Evolutionary conservation across 768 basidiomycete species (phyloP).

Genomic region (Porphyrellus cyaneotinctus): DNA sequence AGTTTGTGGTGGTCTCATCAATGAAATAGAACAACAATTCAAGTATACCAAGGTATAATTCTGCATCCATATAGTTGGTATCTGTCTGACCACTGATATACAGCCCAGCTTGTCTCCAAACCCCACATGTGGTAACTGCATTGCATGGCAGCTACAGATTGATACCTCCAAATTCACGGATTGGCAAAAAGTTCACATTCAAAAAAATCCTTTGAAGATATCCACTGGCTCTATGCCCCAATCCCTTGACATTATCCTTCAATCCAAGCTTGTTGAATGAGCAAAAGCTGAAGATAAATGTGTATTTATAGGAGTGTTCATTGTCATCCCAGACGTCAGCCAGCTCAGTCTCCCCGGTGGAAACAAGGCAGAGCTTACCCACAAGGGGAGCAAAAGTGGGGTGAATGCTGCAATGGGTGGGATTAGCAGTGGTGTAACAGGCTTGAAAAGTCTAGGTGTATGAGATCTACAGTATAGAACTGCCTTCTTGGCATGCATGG

Average conservation of each 20-base stretch:
- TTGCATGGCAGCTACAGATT: slow-evolving; percentile 90
- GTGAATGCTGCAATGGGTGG: slow-evolving; percentile 56
- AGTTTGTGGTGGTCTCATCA: slow-evolving; percentile 78
- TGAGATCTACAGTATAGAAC: slow-evolving; percentile 97
- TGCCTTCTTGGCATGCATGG: slow-evolving; percentile 98
- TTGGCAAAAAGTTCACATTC: slow-evolving; percentile 99
- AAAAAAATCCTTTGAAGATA: slow-evolving; percentile 98
- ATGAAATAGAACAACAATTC: slow-evolving; percentile 98
- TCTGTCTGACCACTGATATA: background rate
- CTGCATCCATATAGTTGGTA: background rate
- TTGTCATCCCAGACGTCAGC: slow-evolving; percentile 97
- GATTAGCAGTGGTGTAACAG: slow-evolving; percentile 82
- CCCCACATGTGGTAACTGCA: slow-evolving; percentile 86
- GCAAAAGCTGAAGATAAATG: slow-evolving; percentile 99
- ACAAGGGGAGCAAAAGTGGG: slow-evolving; percentile 71
- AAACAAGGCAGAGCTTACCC: slow-evolving; percentile 83
- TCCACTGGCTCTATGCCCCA: slow-evolving; percentile 99
- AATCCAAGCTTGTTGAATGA: slow-evolving; percentile 94
- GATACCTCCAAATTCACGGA: slow-evolving; percentile 96
- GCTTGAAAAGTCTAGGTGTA: slow-evolving; percentile 91
- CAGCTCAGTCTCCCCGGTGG: slow-evolving; percentile 94
- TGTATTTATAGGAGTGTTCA: slow-evolving; percentile 96
- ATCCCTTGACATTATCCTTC: slow-evolving; percentile 91
- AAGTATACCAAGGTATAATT: slow-evolving; percentile 89
- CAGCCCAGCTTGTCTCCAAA: slow-evolving; percentile 95